Conservation (phyloP, 768 basidiomycete species). For the Boletus reticulatus region DNA sequence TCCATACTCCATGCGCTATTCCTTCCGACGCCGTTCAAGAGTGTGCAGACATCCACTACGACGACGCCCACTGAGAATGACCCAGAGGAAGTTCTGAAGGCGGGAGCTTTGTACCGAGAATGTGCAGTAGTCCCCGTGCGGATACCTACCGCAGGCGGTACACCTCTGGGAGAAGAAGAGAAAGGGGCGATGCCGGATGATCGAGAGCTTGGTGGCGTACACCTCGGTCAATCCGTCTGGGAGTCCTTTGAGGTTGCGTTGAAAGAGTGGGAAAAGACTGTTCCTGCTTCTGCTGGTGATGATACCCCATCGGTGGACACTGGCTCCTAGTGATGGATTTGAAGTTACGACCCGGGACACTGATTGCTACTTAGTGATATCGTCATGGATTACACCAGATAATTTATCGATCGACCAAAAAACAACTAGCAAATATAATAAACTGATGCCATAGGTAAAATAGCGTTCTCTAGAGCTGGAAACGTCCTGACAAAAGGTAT, state of each 20-base stretch:
- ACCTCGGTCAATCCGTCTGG: conserved; percentile 69
- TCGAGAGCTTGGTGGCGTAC: conserved; percentile 69
- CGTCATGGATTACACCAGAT: conserved; percentile 9
- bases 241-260: conserved; percentile 68
- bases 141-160: conserved; percentile 31
- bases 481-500: not conserved
- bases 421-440: conserved; percentile 27
- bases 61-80: conserved; percentile 11
- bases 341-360: not conserved
- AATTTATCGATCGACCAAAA: conserved; percentile 24
- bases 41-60: conserved; percentile 29
- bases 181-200: conserved; percentile 52
- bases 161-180: conserved; percentile 27
- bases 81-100: conserved; percentile 67
- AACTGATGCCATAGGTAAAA: conserved; percentile 15
- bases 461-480: not conserved
- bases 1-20: conserved; percentile 80
- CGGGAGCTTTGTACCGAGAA: conserved; percentile 75
- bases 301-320: conserved; percentile 27
- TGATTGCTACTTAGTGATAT: conserved; percentile 4
- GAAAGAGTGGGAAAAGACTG: conserved; percentile 59
- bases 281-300: conserved; percentile 18
- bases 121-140: conserved; percentile 60
- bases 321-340: conserved; percentile 15
- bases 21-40: conserved; percentile 76